These are phyloP conservation scores for Beauveria australis DNA, from an alignment of 2,329 filamentous ascomycete genomes.

Conservation along the genomic window DNA sequence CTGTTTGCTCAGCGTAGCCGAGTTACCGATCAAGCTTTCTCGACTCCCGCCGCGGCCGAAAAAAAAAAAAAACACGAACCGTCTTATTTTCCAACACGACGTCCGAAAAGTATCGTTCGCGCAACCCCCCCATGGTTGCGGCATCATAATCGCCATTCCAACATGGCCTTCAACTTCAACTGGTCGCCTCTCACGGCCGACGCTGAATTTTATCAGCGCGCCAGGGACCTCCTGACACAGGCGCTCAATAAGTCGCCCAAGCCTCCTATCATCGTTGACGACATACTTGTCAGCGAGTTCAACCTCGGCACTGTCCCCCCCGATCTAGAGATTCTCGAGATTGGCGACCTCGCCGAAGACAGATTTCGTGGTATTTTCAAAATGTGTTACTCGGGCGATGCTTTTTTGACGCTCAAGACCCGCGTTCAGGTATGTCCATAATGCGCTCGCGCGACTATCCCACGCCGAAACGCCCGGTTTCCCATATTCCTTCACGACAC, in stretches of 20 bases:
- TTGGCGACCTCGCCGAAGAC: slow-evolving; percentile 94
- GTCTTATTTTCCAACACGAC: background rate
- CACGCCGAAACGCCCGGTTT: background rate
- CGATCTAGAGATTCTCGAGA: slow-evolving; percentile 93
- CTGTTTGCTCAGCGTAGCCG: slow-evolving; percentile 6
- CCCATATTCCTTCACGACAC: background rate
- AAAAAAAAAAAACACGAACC: background rate
- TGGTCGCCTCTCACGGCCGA: slow-evolving; percentile 98
- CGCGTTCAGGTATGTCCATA: slow-evolving; percentile 68
- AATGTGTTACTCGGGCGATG: slow-evolving; percentile 95
- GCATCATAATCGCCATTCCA: slow-evolving; percentile 36
- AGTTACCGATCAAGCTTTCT: background rate
- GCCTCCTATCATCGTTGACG: slow-evolving; percentile 97
- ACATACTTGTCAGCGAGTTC: slow-evolving; percentile 95
- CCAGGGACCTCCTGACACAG: slow-evolving; percentile 86
- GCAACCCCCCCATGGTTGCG: slow-evolving; percentile 25
- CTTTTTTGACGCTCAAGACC: slow-evolving; percentile 89
- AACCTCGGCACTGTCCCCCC: slow-evolving; percentile 93
- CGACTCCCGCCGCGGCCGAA: background rate
- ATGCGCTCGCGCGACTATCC: slow-evolving; percentile 11
- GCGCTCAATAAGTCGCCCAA: slow-evolving; percentile 97
- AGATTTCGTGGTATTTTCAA: slow-evolving; percentile 97
- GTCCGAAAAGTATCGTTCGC: background rate
- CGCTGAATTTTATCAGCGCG: slow-evolving; percentile 80
- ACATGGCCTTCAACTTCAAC: slow-evolving; percentile 99